A percentile compares a stretch with the other conserved stretches of the same genome.
These are phyloP conservation scores for Hypsizygus ulmarius DNA, from an alignment of 1,284 basidiomycete genomes.

Conservation along the genomic window DNA sequence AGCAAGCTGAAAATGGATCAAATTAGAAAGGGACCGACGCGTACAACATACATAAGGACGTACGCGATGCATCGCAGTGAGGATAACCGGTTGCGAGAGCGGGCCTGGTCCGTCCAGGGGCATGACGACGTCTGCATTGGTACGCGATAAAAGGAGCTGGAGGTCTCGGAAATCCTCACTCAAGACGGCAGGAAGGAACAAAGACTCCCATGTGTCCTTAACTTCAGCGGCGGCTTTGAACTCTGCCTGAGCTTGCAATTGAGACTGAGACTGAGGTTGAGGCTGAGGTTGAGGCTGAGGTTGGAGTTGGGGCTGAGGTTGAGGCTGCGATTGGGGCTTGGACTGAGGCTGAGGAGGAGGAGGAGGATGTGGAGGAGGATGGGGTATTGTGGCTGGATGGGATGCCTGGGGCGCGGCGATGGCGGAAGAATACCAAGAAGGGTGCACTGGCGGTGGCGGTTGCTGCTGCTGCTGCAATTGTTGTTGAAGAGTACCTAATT, in stretches of 20 bases:
- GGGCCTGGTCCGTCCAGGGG: constrained; percentile 65
- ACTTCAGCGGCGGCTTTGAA: constrained; percentile 58
- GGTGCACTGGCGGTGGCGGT: constrained; percentile 41
- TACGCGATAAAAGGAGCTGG: constrained; percentile 66
- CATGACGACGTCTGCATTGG: constrained; percentile 76
- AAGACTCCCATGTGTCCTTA: constrained; percentile 79
- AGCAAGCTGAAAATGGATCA: constrained; percentile 50
- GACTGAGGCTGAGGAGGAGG: constrained; percentile 49
- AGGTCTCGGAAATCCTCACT: constrained; percentile 71
- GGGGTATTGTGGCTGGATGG: constrained; percentile 8
- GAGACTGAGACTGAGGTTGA: constrained; percentile 22
- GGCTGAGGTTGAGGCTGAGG: constrained; percentile 21
- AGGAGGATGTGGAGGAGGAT: constrained; percentile 36
- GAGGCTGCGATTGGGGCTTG: constrained; percentile 63
- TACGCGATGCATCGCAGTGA: constrained; percentile 78
- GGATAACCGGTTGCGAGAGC: constrained; percentile 75
- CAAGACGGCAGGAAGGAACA: constrained; percentile 53
- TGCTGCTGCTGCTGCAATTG: constrained; percentile 34
- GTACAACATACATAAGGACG: constrained; percentile 26
- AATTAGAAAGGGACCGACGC: constrained; percentile 9
- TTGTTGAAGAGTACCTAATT: constrained; percentile 29
- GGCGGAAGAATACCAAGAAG: constrained; percentile 46
- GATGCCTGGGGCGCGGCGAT: constrained; percentile 7
- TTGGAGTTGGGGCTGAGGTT: constrained; percentile 54
- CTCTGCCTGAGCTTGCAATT: constrained; percentile 41